Conservation (phyloP, 768 basidiomycete genomes). For the Crassisporium funariophilum region DNA sequence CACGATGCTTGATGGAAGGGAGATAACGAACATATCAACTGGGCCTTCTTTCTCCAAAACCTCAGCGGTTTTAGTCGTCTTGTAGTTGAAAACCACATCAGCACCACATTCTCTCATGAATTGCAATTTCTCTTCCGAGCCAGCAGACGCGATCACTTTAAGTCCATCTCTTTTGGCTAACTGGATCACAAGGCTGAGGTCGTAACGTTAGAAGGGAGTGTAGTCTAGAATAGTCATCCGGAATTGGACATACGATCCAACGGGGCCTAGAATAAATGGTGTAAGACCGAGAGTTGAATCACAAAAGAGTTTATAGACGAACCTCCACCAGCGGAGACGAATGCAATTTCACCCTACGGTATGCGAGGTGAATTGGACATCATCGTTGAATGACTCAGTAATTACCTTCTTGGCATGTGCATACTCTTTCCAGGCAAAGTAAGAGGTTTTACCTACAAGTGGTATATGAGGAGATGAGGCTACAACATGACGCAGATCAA, state of each 20-base stretch:
- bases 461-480: neutral
- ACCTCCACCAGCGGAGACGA: constrained; percentile 44
- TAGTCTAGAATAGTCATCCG: neutral
- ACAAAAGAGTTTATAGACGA: neutral
- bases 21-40: constrained; percentile 42
- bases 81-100: constrained; percentile 76
- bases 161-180: constrained; percentile 52
- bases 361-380: no score
- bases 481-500: neutral
- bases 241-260: constrained; percentile 54
- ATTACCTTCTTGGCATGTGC: constrained; percentile 39
- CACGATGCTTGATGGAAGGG: neutral
- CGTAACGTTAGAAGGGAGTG: neutral
- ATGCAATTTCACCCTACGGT: constrained; percentile 43
- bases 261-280: constrained; percentile 36
- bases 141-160: constrained; percentile 73
- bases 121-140: constrained; percentile 72
- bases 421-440: constrained; percentile 42
- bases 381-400: neutral
- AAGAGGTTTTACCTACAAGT: constrained; percentile 39
- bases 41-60: constrained; percentile 58
- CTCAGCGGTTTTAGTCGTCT: constrained; percentile 54
- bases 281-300: neutral
- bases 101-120: constrained; percentile 64
- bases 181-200: constrained; percentile 47